Evolutionary conservation across 306 rosid species (phyloP), one percentile per base, ranked within the genome.

Genomic region (Delonix regia): DNA sequence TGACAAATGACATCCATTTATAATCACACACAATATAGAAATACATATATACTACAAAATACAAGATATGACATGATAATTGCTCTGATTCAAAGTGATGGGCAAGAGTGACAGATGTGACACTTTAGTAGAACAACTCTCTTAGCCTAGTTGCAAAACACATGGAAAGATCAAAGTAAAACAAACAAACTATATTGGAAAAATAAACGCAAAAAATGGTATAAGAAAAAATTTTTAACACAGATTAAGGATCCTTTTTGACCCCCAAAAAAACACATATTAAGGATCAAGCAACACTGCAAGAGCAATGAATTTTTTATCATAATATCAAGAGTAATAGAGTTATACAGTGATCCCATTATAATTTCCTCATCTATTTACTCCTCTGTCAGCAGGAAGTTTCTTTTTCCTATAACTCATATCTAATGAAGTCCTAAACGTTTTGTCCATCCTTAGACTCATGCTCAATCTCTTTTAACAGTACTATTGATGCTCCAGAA

Each of bases 1-100:
- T 94, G 92, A 74, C 41, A 88, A 42, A 73, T 28, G 84, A 47
- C 72, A 80, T 55, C 62, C 55, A 77, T 59, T 61, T 74, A 64
- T 67, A 9, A 63, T 78, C 79, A 84, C 44, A 66, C 49, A 42
- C 24, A 73, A 63, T 19, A 74, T 60, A 34, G 49, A 41, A 49
- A 74, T 28, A 39, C n/a, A 21, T 53, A 51, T 18, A 71, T 15
- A 69, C 42, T 2, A 42, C 21, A 30, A 14, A 51, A 55, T 52
- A 74, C 64, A 84, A 33, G 49, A 56, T 41, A 68, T 74, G 57
- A 49, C 59, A 61, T 52, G 66, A 19, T 7, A 19, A 3, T n/a
- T 39, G 44, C 62, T 44, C 33, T n/a, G 42, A 21, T 66, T 74
- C 70, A 10, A 38, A 25, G 34, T 38, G 69, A 74, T 57, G 45